These are phyloP conservation scores for Trichocomaceae sp. DNA, from an alignment of 2,329 filamentous ascomycete species.

Conservation along the genomic window DNA sequence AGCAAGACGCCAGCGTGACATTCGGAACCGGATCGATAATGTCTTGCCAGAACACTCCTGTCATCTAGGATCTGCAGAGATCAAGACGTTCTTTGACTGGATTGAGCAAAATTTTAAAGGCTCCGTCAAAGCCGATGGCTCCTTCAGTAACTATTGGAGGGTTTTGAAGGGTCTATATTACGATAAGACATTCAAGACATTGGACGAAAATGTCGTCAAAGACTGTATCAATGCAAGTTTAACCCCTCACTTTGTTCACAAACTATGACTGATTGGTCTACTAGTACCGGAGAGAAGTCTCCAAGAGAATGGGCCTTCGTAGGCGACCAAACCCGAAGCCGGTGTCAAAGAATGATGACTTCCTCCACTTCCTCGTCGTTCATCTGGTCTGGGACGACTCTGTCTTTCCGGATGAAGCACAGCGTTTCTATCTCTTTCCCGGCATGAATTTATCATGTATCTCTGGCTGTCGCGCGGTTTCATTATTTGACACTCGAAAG, in stretches of 20 bases:
- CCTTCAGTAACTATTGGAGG: conserved; percentile 16
- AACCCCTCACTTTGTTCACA: not conserved
- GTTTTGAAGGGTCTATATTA: conserved; percentile 18
- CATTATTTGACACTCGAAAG: conserved; percentile 16
- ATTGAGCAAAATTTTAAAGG: conserved; percentile 16
- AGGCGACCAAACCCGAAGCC: conserved; percentile 12
- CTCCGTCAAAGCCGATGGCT: conserved; percentile 15
- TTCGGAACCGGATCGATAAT: no score
- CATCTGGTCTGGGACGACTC: conserved; percentile 13
- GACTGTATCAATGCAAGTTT: not conserved
- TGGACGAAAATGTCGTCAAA: conserved; percentile 6
- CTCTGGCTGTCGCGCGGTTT: conserved; percentile 16
- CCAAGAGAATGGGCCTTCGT: conserved; percentile 13
- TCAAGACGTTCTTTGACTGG: conserved; percentile 18
- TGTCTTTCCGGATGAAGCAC: conserved; percentile 17
- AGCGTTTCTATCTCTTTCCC: conserved; percentile 14
- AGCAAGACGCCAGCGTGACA: no score
- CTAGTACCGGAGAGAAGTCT: conserved; percentile 16
- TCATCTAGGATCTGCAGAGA: conserved; percentile 14
- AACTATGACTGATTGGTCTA: not conserved
- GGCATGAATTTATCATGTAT: conserved; percentile 16
- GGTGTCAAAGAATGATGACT: conserved; percentile 13
- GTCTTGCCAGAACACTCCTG: no score
- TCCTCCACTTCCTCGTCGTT: conserved; percentile 13
- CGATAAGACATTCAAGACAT: not conserved